phyloP scores from a whole-genome alignment of 441 rosid genomes.

The Populus hybrid region DNA sequence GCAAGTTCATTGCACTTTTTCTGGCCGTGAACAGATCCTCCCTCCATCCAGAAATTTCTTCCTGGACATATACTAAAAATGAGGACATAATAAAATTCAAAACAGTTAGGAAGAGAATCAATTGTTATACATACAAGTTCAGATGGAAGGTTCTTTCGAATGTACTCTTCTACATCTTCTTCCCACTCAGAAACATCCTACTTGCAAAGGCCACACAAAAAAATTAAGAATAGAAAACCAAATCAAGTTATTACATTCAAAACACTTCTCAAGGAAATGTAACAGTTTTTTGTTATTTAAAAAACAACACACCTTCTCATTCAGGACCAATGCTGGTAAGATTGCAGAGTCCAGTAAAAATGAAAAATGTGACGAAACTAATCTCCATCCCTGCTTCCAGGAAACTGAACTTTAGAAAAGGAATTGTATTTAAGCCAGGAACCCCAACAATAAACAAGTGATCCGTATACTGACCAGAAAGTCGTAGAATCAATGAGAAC shows the following conservation, averaged over 20 bases:
- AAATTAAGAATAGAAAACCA: constrained; percentile 7
- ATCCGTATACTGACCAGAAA: constrained; percentile 11
- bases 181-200: constrained; percentile 89
- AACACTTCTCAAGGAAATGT: neutral
- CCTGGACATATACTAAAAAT: constrained; percentile 35
- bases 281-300: neutral
- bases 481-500: neutral
- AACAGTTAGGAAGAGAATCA: constrained; percentile 9
- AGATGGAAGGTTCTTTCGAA: constrained; percentile 79
- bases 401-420: constrained; percentile 15
- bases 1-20: constrained; percentile 83
- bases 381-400: constrained; percentile 78
- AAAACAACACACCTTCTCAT: constrained; percentile 60
- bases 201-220: constrained; percentile 18
- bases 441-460: neutral
- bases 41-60: constrained; percentile 89
- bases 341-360: constrained; percentile 72
- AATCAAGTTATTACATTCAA: constrained; percentile 7
- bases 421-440: neutral
- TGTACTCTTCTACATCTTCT: constrained; percentile 84
- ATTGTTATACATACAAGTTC: constrained; percentile 57
- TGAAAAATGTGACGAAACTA: constrained; percentile 81
- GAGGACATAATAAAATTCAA: constrained; percentile 8
- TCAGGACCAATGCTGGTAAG: constrained; percentile 66
- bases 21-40: constrained; percentile 84